Conservation (phyloP, 352 stramenopile species). For the Globisporangium apiculatum region DNA sequence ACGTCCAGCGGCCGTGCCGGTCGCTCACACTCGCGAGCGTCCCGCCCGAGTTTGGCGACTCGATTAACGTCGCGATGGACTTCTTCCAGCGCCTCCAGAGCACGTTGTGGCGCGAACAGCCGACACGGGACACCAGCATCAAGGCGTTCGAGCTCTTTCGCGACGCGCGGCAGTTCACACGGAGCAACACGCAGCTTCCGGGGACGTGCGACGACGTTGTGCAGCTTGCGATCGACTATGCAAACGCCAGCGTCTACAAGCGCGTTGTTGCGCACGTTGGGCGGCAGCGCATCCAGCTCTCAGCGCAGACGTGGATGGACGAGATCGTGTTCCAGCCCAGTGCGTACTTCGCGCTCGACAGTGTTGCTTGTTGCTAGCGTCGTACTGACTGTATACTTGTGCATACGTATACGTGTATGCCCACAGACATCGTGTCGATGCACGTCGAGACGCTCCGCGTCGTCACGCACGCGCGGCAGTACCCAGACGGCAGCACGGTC, state of each 20-base stretch:
- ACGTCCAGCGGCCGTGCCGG: constrained; percentile 2
- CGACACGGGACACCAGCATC: constrained; percentile 12
- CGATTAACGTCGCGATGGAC: constrained; percentile 54
- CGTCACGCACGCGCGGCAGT: constrained; percentile 49
- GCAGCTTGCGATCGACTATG: constrained; percentile 35
- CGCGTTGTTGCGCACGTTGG: constrained; percentile 36
- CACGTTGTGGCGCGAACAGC: constrained; percentile 29
- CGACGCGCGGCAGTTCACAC: constrained; percentile 34
- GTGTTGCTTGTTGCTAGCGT: no score
- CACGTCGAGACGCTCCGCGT: constrained; percentile 14
- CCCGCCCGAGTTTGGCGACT: constrained; percentile 41
- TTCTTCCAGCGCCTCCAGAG: constrained; percentile 58
- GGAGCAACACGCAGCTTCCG: constrained; percentile 41
- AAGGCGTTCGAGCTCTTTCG: constrained; percentile 34
- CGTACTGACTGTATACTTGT: background rate
- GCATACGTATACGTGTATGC: background rate
- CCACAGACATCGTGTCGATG: constrained; percentile 11
- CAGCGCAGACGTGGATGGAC: constrained; percentile 46
- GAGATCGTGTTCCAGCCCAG: constrained; percentile 30
- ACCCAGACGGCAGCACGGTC: constrained; percentile 50
- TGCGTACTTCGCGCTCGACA: constrained; percentile 1
- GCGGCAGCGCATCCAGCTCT: constrained; percentile 31
- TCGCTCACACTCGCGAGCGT: constrained; percentile 23
- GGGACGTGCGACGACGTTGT: constrained; percentile 31
- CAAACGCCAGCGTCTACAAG: constrained; percentile 43